Evolutionary conservation across 2,329 filamentous ascomycete genomes (phyloP).

Genomic region (Paraphoma chrysanthemicola): DNA sequence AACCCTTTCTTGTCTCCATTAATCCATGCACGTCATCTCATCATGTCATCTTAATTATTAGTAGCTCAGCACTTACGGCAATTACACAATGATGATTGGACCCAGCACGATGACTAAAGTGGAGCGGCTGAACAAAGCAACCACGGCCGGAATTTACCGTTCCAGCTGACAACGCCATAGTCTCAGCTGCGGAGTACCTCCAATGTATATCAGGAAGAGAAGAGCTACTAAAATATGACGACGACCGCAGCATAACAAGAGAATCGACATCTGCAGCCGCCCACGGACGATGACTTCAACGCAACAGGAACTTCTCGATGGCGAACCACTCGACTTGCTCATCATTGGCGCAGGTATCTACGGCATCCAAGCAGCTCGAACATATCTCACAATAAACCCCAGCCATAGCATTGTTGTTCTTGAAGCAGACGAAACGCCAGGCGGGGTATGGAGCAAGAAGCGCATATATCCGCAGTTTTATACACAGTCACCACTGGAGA

Average conservation of each 20-base stretch:
- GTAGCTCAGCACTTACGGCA: too few species aligned
- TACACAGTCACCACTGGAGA: constrained; percentile 27
- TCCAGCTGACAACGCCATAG: not conserved
- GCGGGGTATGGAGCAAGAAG: constrained; percentile 18
- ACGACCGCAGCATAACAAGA: not conserved
- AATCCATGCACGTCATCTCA: too few species aligned
- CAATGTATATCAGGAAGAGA: too few species aligned
- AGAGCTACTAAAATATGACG: too few species aligned
- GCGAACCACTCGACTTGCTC: not conserved
- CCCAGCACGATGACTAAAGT: not conserved
- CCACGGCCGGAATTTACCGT: not conserved
- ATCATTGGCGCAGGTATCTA: constrained; percentile 17
- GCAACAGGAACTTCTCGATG: not conserved
- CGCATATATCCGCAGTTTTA: constrained; percentile 33
- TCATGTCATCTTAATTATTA: too few species aligned
- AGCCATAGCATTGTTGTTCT: constrained; percentile 18
- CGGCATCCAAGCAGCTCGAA: constrained; percentile 22
- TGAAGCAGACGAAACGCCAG: constrained; percentile 15
- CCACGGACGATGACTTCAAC: not conserved
- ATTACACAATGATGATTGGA: not conserved
- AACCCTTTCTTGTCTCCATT: too few species aligned
- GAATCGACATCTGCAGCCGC: not conserved
- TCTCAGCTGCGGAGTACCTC: not conserved
- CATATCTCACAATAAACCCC: constrained; percentile 28
- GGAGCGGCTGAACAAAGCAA: not conserved